Base-by-base conservation (phyloP, 139 green algal species). In the Limnomonas spitsbergensis region DNA sequence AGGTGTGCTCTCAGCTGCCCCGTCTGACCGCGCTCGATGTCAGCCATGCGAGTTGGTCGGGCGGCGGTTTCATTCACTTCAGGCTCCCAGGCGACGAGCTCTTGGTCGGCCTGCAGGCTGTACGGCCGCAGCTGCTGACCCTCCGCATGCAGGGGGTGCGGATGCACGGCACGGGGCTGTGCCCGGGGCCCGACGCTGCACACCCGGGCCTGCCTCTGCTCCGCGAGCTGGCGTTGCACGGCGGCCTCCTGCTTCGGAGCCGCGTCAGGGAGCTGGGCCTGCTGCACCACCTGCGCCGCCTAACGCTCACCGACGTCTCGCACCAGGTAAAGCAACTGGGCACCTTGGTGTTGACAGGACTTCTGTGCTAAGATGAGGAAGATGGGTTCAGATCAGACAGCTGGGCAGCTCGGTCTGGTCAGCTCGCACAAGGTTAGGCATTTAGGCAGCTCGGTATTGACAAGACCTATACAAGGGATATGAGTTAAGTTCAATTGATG, bases 1-100 rank as follows among this genome's bases (percentile, higher is more conserved):
- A 70, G 56, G 56, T 70, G 56, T 70, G 56, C 56, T 70, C 56
- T 4, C 14, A 42, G 20, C 36, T 74, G 68, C 68, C 68, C 68
- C 36, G 29, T 3, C 68, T 74, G 29, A 53, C 68, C 4, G 68
- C 68, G 35, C 68, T 74, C 3, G 68, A 74, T 32, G 68, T 74
- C 35, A 53, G 35, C 36, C 29, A 74, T 32, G 29, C 20, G 4
- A 24, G 4, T 26, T 74, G 68, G 68, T 6, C 20, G 9, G 29
- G 6, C 29, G 35, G 35, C 68, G 4, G 20, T 9, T n/a, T 47
- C 20, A 9, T 27, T 6, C 29, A 74, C 14, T 74, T 74, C 26
- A 47, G 4, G 9, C 36, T 47, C 24, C 68, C 68, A 40, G 68
- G 68, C 35, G 68, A 74, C 29, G 36, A 27, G 35, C 35, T 74